Evolutionary conservation across 108 stramenopile genomes (phyloP), one percentile per base, ranked within the genome.

Genomic region (Discostella stelligeroides): DNA sequence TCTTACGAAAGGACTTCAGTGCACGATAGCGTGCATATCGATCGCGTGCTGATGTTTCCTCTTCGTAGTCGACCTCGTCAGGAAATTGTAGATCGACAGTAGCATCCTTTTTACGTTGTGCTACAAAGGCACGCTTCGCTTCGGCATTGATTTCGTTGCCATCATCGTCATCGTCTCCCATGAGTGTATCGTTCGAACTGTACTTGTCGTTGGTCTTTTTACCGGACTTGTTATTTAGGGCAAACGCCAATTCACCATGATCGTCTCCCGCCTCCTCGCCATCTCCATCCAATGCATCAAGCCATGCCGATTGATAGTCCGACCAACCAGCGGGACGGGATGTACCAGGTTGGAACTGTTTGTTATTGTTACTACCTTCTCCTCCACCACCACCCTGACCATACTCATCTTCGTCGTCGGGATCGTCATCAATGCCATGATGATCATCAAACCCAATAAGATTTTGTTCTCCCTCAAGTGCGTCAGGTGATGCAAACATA

Each of bases 391-490:
- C 86, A 7, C 70, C 80, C 70, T 81, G 13, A 66, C 77, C 53
- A 28, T 47, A 23, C 25, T 77, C 84, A 8, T 68, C 79, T n/a
- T 85, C 72, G 24, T 81, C 85, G 13, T 87, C 84, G 5, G 68
- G 75, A 20, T 79, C 70, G 25, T 66, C 79, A 60, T 66, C 34
- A 15, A 65, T 56, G 8, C 71, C 86, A 39, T 81, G 82, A 14
- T 83, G 85, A 27, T 98, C 97, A 60, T 99, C 97, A 76, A 95
- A 96, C 18, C 98, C 97, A 21, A 98, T 94, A 64, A 98, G 90
- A 58, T 98, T 99, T 82, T 99, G 99, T 68, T 99, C 99, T 28
- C 98, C 99, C 23, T 93, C 92, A 54, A 98, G 78, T 5, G 82
- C 86, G 79, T 99, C 98, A 1, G 94, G 95, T 1, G 82, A 77